Evolutionary conservation across 441 rosid genomes (phyloP), one percentile per base, ranked within the genome.

Genomic region (Populus hybrid): DNA sequence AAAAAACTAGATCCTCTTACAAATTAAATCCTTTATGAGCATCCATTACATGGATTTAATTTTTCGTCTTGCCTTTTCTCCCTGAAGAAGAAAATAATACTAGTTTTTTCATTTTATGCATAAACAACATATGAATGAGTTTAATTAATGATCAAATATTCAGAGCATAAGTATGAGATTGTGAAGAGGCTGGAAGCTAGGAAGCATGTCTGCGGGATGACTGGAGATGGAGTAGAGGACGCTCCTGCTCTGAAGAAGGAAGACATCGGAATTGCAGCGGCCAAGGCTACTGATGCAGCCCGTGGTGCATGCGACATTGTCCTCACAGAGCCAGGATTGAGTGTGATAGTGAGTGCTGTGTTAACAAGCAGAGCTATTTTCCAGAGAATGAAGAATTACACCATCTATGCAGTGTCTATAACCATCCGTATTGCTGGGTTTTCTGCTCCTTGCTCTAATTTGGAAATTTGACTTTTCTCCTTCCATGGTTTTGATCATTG

Each of bases 381-480:
- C 87, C 98, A 95, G 76, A 90, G 97, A 83, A 95, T 95, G 99
- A 95, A 95, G 86, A 95, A 93, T 85, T 93, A 95, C 92, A 95
- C 98, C 57, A 95, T 95, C 68, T 93, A 95, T 75, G 98, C 98
- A 1, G 98, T 93, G 75, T 93, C 98, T 42, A 93, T 93, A 79
- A 95, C 99, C 20, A 95, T 93, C 53, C 95, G 97, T 78, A 91
- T 95, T 74, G 84, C 66, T 95, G 28, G 99, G 99, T n/a, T 95
- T 95, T 85, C 82, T 92, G 89, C 91, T 95, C 26, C 82, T 95
- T 65, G 96, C 99, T 71, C 90, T 95, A 46, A 89, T 95, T 59
- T 95, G 97, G 97, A 83, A 89, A 85, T 95, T 93, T 32, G 35
- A 32, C 6, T 32, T 32, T 32, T 4, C 97, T 10, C 98, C 97